Base-by-base conservation (phyloP, 495 filamentous ascomycete genomes). In the Penicillium robsamsonii region DNA sequence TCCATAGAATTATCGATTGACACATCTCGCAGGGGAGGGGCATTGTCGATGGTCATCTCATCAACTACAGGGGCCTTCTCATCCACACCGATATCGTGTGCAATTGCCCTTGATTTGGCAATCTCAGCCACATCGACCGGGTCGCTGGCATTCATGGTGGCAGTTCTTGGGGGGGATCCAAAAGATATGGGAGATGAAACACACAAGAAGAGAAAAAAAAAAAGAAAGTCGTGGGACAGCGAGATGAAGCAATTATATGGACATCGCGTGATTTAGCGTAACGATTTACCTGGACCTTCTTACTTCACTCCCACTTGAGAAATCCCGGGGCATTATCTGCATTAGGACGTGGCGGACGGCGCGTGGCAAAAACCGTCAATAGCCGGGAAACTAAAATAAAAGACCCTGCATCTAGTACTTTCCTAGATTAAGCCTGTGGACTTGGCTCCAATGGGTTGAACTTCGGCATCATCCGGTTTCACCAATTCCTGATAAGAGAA, bases 71-170 rank as follows among this genome's bases (percentile, higher is more conserved):
- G 46, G 1, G 56, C 54, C 22, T 64, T 66, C 46, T 69, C 60
- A 20, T 49, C 27, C 18, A 56, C 12, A 13, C 42, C 25, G 11
- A 59, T 44, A 56, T 69, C 65, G 18, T 71, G 64, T 4, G 62
- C 4, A 17, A 55, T 13, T 20, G 62, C 62, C 20, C 46, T 54
- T n/a, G 68, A 61, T 56, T 64, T 71, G 54, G 67, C 58, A 22
- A 66, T 46, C 44, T 72, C 69, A 29, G 62, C 59, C 43, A 68
- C 46, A 17, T 74, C 71, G 40, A 58, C 52, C 1, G 69, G 62
- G 41, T 74, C 66, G 35, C 66, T 68, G 22, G 59, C 47, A 47
- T 72, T 71, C 71, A 74, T 74, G 27, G 44, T 64, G 58, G 40
- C 17, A 10, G 5, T 47, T 40, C 10, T 31, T 4, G 1, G 25